Evolutionary conservation across 2,329 filamentous ascomycete species (phyloP).

Genomic region (Ilyonectria robusta): DNA sequence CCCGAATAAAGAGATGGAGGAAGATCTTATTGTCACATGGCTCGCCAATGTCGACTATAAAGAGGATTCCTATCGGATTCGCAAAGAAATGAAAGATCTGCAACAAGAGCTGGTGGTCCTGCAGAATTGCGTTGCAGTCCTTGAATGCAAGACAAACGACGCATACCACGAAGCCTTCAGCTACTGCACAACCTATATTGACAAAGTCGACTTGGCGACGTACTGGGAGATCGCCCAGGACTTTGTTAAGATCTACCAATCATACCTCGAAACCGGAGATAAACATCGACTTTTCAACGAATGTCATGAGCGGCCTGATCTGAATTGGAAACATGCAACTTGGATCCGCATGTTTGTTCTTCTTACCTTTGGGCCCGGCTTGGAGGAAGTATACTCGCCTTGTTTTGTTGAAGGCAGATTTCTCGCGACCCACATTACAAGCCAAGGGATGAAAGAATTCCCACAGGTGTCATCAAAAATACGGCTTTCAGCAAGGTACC

Average conservation of each 20-base stretch:
- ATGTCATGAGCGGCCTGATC: background rate
- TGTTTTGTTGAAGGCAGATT: background rate
- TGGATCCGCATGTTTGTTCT: slow-evolving; percentile 15
- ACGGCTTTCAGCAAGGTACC: background rate
- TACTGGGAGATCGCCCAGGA: background rate
- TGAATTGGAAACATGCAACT: slow-evolving; percentile 4
- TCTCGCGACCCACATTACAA: background rate
- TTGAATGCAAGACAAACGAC: background rate
- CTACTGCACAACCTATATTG: background rate
- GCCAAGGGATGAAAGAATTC: background rate
- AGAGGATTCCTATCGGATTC: background rate
- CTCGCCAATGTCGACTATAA: background rate
- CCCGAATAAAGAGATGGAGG: background rate
- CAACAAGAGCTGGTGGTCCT: background rate
- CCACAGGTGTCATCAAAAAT: background rate
- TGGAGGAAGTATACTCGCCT: background rate
- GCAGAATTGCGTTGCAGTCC: background rate
- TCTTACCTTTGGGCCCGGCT: background rate
- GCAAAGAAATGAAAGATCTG: background rate
- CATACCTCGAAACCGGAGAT: slow-evolving; percentile 3
- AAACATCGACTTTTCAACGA: background rate
- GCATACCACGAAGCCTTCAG: background rate
- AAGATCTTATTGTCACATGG: background rate
- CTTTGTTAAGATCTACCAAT: background rate
- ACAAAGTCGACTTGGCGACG: background rate